These are phyloP conservation scores for Phtheirospermum japonicum DNA, from an alignment of 257 asterid genomes.

Conservation along the genomic window DNA sequence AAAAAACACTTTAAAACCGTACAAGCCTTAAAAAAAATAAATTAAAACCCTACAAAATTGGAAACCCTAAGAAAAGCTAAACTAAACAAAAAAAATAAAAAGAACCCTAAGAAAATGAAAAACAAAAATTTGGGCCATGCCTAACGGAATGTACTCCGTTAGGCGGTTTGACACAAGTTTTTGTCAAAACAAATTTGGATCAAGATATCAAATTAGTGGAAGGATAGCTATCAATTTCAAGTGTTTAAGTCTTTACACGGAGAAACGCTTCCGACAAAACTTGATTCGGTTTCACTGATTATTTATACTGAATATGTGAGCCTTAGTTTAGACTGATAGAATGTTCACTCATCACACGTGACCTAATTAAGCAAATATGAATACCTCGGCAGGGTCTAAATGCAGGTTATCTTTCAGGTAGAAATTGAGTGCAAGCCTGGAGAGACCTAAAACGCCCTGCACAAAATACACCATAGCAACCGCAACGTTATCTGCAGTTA, in stretches of 20 bases:
- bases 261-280: neutral
- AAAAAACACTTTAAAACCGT: too few species aligned
- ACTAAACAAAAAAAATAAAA: too few species aligned
- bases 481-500: conserved; percentile 80
- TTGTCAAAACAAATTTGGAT: neutral
- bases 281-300: neutral
- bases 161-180: too few species aligned
- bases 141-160: too few species aligned
- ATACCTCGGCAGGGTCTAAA: conserved; percentile 95
- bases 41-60: too few species aligned
- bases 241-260: neutral
- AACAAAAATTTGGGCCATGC: too few species aligned
- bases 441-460: conserved; percentile 91
- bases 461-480: conserved; percentile 95
- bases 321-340: neutral
- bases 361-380: conserved; percentile 27
- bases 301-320: neutral
- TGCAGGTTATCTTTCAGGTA: conserved; percentile 93
- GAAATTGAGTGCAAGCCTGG: conserved; percentile 89
- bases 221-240: neutral
- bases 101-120: too few species aligned
- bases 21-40: too few species aligned
- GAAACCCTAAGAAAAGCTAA: too few species aligned
- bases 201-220: neutral
- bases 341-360: neutral